Conservation (phyloP, 2,329 filamentous ascomycete genomes). For the Gaeumannomyces tritici region DNA sequence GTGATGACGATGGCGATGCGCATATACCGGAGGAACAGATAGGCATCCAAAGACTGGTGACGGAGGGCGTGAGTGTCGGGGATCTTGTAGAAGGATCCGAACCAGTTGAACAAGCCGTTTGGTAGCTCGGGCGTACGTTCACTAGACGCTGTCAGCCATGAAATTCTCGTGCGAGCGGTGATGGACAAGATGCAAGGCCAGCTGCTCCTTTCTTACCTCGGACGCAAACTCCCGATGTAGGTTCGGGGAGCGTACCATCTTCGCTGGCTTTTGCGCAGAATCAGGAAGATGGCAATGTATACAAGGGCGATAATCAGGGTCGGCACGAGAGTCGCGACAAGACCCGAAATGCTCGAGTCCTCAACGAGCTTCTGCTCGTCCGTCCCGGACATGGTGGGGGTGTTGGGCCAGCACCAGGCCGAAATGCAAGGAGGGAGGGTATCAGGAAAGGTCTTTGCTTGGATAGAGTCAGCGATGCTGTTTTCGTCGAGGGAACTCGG, state of each 20-base stretch:
- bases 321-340: constrained; percentile 32
- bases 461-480: background rate
- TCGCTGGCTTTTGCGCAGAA: constrained; percentile 32
- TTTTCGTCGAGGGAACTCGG: background rate
- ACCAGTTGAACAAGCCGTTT: constrained; percentile 56
- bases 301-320: constrained; percentile 24
- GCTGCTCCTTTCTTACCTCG: constrained; percentile 19
- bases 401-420: background rate
- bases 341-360: constrained; percentile 16
- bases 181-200: no score
- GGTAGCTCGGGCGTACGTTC: constrained; percentile 51
- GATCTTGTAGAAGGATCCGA: constrained; percentile 55
- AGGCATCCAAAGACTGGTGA: constrained; percentile 86
- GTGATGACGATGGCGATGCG: constrained; percentile 68
- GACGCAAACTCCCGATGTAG: constrained; percentile 35
- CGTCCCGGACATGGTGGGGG: background rate
- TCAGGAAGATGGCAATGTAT: constrained; percentile 33
- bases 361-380: background rate
- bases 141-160: constrained; percentile 17
- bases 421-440: background rate
- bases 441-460: background rate
- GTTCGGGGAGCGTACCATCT: constrained; percentile 41
- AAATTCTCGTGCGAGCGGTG: background rate
- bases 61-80: constrained; percentile 75
- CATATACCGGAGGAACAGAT: constrained; percentile 81